Base-by-base conservation (phyloP, 306 rosid genomes). In the Cyclanthera cordifolia region DNA sequence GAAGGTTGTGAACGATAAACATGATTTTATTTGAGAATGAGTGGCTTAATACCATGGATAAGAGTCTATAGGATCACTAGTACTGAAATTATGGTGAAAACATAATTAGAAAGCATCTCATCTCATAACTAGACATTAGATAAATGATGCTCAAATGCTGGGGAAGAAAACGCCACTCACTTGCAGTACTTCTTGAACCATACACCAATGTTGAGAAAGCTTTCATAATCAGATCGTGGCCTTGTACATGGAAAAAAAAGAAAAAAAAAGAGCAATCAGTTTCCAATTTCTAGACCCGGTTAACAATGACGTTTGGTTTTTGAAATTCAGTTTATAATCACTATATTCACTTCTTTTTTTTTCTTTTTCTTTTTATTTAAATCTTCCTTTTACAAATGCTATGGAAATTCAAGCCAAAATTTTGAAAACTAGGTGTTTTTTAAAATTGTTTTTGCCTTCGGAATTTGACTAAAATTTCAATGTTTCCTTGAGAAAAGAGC, bases 191-290 rank as follows among this genome's bases (percentile, higher is more conserved):
- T 93, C 73, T 82, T 80, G 84, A 93, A 93, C 96, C 96, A 93
- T 24, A 82, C 84, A 15, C 89, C 96, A 75, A 93, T 84, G 70
- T 86, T 93, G 51, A 93, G 88, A 78, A 73, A 89, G 82, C 91
- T 82, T 82, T 93, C 98, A 20, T 82, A 93, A 81, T 89, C 94
- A 1, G 98, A 84, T 82, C 86, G 96, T 10, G 98, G 98, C 82
- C 98, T 93, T n/a, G 24, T 13, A 23, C 28, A 56, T n/a, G n/a
- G 37, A 37, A 37, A 6, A 34, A 32, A 0, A 32, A 71, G 34
- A 34, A 34, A 32, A 53, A 41, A 32, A 34, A 34, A 32, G 21
- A 17, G 14, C 34, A 23, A 65, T 65, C 53, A 65, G 53, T 55
- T 14, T 5, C 59, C 37, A 4, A n/a, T 16, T 30, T 58, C 30